Evolutionary conservation across 2,329 filamentous ascomycete species (phyloP), one percentile per base, ranked within the genome.

Genomic region (Fusarium temperatum): DNA sequence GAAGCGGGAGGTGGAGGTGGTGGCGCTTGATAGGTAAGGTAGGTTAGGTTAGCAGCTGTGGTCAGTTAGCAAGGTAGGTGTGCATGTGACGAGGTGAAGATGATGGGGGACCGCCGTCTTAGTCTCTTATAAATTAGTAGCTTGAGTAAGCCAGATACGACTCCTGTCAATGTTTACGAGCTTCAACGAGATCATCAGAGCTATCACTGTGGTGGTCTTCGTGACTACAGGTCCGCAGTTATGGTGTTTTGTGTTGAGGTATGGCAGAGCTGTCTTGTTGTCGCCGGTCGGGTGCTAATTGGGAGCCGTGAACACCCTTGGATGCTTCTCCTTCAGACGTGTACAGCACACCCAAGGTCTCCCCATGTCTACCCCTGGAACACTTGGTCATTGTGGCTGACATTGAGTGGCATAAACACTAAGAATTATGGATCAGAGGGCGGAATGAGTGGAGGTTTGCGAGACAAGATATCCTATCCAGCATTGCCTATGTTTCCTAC

Each of bases 1-100:
- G 66, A 72, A 68, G 68, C 70, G 70, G 74, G 63, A 76, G 75
- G 69, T 75, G 70, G 67, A 75, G 74, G 67, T 62, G 64, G 74
- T 66, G 75, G 69, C 66, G 66, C 60, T 68, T 42, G 60, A 63
- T 47, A 63, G 59, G 35, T 35, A 41, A 56, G 50, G 57, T 56
- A 44, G 56, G 39, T 18, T 30, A 24, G 17, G 47, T 32, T 51
- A 50, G 47, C 30, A 32, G 28, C 48, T 38, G n/a, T 30, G 38
- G 48, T 62, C 32, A 57, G 50, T 35, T n/a, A 61, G 58, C 24
- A 39, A 55, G 51, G 35, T 54, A 54, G 35, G 35, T 55, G 51
- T 53, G 59, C 72, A 76, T 74, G 64, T 75, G 67, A 72, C 68
- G 64, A 64, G 56, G 56, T 39, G 45, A 70, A 44, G 32, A 18